Base-by-base conservation (phyloP, 345 rosid species). In the Zanthoxylum bungeanum region DNA sequence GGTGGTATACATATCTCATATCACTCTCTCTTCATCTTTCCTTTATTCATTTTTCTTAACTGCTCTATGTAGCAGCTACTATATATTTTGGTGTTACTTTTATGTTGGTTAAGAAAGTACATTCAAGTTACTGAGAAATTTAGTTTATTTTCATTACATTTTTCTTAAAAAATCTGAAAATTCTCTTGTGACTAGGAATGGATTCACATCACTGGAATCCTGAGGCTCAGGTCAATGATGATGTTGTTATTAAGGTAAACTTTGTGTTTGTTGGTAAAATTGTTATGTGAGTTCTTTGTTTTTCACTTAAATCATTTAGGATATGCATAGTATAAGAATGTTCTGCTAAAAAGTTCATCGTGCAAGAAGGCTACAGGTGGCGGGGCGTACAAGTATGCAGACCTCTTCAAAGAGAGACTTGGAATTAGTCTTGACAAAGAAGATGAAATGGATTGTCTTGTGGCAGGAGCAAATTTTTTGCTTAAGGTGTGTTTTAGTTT, bases 381-480 rank as follows among this genome's bases (percentile, higher is more conserved):
- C 9, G 98, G 99, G 75, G 99, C 99, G 31, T 91, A 75, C 85
- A 95, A 93, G 85, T 95, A 81, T 71, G 81, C 98, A 2, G 97
- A 95, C 77, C 85, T 95, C 64, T 95, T 95, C 79, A 95, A 90
- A 77, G 99, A 95, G 81, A 87, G 91, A 79, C 96, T 95, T 37
- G 99, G 98, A 16, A 85, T 91, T 77, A 87, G 96, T 80, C 90
- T 95, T 76, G 99, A 95, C 72, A 95, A 95, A 79, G 99, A 95
- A 83, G 99, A 91, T 84, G 99, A 95, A 79, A 95, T 95, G 99
- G 82, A 92, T 76, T 95, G 99, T 74, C 97, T 95, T 72, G 99
- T 95, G 60, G 91, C 99, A 33, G 99, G 99, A 68, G 98, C 99
- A 50, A 93, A 95, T 82, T 95, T 95, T 83, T 81, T 95, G 79